phyloP scores from a whole-genome alignment of 306 rosid genomes.

The Mimosa pudica region DNA sequence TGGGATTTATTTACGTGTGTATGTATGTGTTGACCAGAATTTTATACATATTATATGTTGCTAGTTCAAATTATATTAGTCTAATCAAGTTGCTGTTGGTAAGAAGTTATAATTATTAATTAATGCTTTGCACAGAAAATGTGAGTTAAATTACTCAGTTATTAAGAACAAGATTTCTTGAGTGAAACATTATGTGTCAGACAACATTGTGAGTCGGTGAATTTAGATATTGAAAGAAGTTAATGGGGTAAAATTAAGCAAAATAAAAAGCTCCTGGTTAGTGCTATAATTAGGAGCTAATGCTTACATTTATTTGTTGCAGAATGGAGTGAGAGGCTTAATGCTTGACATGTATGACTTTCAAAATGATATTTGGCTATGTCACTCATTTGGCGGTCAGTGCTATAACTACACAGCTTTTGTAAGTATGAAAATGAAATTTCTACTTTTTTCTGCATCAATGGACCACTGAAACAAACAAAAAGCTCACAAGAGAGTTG shows the following conservation, averaged over 20 bases:
- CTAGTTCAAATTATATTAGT: slow-evolving; percentile 23
- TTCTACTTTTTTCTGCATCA: neutral
- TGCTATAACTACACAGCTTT: slow-evolving; percentile 90
- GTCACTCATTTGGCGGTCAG: slow-evolving; percentile 79
- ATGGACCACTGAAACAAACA: neutral
- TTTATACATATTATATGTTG: neutral
- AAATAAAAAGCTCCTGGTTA: neutral
- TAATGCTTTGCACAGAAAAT: neutral
- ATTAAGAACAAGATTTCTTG: neutral
- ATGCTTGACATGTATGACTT: slow-evolving; percentile 96
- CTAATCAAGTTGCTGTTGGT: slow-evolving; percentile 35
- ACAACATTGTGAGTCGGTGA: neutral
- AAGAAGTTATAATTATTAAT: neutral
- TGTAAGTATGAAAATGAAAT: slow-evolving; percentile 56
- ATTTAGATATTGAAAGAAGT: neutral
- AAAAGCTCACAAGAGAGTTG: neutral
- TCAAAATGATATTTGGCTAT: slow-evolving; percentile 77
- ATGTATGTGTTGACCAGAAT: neutral
- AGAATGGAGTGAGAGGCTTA: slow-evolving; percentile 87
- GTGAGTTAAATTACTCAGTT: neutral
- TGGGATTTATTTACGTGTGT: slow-evolving; percentile 6
- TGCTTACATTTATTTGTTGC: slow-evolving; percentile 21
- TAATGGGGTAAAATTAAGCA: neutral
- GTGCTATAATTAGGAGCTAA: neutral
- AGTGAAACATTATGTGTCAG: neutral